These are phyloP conservation scores for Cyclostephanos tholiformis DNA, from an alignment of 108 stramenopile genomes.

Conservation along the genomic window DNA sequence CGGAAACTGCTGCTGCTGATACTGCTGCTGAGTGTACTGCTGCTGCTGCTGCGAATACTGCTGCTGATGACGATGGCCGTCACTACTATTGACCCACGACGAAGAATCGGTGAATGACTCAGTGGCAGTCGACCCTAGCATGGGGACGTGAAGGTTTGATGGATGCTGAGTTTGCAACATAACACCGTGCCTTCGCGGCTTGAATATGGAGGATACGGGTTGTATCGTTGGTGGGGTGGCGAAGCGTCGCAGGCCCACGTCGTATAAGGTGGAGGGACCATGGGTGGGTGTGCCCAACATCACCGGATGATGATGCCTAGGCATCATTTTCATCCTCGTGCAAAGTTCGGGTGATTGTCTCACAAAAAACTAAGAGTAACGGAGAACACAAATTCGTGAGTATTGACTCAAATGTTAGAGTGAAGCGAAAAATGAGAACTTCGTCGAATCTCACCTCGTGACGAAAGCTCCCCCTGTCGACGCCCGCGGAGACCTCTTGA, in stretches of 20 bases:
- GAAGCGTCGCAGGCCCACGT: not conserved
- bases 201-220: constrained; percentile 12
- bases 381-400: not conserved
- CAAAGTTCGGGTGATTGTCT: not conserved
- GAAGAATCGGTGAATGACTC: not conserved
- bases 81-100: not conserved
- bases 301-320: not conserved
- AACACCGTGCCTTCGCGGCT: constrained; percentile 6
- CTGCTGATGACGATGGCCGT: not conserved
- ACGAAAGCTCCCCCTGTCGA: constrained; percentile 60
- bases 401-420: no score
- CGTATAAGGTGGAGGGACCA: not conserved
- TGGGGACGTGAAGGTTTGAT: constrained; percentile 1
- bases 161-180: constrained; percentile 1
- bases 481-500: constrained; percentile 58
- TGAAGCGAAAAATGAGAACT: no score
- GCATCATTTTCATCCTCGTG: not conserved
- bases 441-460: constrained; percentile 51
- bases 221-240: not conserved
- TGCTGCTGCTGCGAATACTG: not conserved
- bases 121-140: not conserved
- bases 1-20: not conserved
- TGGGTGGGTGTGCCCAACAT: not conserved
- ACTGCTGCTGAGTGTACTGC: not conserved
- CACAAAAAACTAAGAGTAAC: not conserved